Percentiles rank a stretch among this genome's conserved stretches.
phyloP scores from a whole-genome alignment of 2,329 filamentous ascomycete species.

The Xylariaceae sp. region DNA sequence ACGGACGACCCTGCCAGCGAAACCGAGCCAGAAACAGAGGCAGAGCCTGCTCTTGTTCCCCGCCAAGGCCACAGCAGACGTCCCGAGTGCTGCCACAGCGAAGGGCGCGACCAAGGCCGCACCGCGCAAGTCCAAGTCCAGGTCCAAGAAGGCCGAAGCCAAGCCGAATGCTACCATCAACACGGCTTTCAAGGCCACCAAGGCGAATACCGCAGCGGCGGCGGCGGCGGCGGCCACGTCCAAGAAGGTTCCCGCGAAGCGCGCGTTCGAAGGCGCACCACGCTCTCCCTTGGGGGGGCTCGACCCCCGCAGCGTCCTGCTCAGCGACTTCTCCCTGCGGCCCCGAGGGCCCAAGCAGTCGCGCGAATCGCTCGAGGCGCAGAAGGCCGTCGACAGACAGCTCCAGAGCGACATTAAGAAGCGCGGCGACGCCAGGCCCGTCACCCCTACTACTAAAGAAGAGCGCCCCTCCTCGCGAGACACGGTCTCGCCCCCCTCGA shows the following conservation, averaged over 20 bases:
- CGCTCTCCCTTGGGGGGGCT: conserved; percentile 7
- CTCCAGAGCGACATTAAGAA: conserved; percentile 6
- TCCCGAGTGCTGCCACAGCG: conserved; percentile 15
- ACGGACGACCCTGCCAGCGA: conserved; percentile 32
- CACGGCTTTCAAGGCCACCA: conserved; percentile 22
- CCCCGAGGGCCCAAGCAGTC: conserved; percentile 13
- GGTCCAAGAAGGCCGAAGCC: conserved; percentile 36
- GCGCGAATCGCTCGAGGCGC: conserved; percentile 5
- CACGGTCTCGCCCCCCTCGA: conserved; percentile 22
- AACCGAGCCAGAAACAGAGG: conserved; percentile 35
- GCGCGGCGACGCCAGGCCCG: conserved; percentile 8
- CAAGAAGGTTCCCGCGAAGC: conserved; percentile 22
- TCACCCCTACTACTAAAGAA: conserved; percentile 18
- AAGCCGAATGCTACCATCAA: conserved; percentile 24
- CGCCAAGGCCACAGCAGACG: conserved; percentile 12
- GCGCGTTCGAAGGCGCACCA: conserved; percentile 13
- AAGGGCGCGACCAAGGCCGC: conserved; percentile 28
- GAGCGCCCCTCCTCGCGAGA: conserved; percentile 9
- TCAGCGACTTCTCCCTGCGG: conserved; percentile 22
- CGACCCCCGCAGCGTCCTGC: conserved; percentile 9
- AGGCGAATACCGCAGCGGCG: conserved; percentile 9
- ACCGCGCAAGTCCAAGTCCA: conserved; percentile 28
- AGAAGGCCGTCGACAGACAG: conserved; percentile 8
- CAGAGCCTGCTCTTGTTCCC: conserved; percentile 45
- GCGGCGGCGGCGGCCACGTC: conserved; percentile 4